A percentile compares a stretch with the other conserved stretches of the same genome.
These are phyloP conservation scores for Exutisphaerella laricina DNA, from an alignment of 2,329 filamentous ascomycete species.

Conservation along the genomic window DNA sequence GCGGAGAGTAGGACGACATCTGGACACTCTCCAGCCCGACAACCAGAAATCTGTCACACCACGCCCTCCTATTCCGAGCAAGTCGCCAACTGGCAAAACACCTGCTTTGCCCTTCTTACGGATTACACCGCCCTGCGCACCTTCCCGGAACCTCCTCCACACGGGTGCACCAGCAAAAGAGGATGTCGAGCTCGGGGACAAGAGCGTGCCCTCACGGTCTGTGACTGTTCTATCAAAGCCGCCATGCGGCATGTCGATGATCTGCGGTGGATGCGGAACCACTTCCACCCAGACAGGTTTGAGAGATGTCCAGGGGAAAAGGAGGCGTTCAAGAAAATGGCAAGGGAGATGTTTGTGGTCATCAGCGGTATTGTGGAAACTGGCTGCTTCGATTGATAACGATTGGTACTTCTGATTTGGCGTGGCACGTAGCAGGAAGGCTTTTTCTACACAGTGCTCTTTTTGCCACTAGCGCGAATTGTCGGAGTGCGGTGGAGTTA, in stretches of 20 bases:
- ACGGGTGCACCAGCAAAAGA: neutral
- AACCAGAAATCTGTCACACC: too few species aligned
- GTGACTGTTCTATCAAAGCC: neutral
- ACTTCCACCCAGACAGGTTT: constrained; percentile 17
- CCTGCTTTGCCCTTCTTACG: neutral
- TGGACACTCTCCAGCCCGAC: too few species aligned
- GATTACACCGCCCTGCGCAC: neutral
- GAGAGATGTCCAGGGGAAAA: constrained; percentile 7
- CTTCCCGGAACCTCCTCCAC: neutral
- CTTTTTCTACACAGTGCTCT: too few species aligned
- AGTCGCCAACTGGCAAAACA: neutral
- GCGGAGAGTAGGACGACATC: too few species aligned
- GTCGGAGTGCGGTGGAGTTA: too few species aligned
- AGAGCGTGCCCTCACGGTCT: neutral
- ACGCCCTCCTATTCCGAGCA: neutral
- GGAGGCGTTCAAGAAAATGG: constrained; percentile 10
- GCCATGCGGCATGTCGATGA: neutral
- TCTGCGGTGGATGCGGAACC: constrained; percentile 4
- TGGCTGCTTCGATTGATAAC: neutral
- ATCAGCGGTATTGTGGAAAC: constrained; percentile 4
- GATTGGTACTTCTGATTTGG: neutral
- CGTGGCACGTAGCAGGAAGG: too few species aligned
- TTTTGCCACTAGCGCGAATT: too few species aligned
- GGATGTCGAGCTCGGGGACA: neutral
- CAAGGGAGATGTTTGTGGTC: constrained; percentile 8